Conservation (phyloP, 352 stramenopile species). For the Pythium brachiatum region DNA sequence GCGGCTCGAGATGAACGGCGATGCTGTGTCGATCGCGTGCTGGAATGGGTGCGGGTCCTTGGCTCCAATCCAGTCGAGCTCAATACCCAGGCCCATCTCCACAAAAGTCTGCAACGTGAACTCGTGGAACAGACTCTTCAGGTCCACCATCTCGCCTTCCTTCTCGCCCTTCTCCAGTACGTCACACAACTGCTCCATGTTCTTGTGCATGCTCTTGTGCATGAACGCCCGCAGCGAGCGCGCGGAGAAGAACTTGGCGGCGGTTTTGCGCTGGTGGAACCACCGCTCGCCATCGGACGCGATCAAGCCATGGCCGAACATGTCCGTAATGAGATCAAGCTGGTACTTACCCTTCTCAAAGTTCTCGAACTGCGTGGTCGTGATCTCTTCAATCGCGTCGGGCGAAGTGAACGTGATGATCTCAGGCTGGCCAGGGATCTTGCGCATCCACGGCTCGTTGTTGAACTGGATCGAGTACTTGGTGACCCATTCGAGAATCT, state of each 20-base stretch:
- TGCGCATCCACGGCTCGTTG: constrained; percentile 22
- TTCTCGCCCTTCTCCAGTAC: constrained; percentile 2
- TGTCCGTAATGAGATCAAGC: constrained; percentile 16
- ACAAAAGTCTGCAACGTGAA: constrained; percentile 58
- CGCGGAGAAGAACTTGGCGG: constrained; percentile 32
- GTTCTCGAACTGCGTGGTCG: constrained; percentile 32
- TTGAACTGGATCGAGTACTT: constrained; percentile 5
- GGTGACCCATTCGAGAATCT: constrained; percentile 1
- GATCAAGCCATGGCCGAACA: constrained; percentile 28
- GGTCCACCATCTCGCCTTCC: constrained; percentile 5
- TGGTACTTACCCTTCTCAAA: constrained; percentile 30
- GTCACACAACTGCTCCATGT: not conserved
- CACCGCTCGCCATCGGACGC: constrained; percentile 30
- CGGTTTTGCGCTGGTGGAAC: constrained; percentile 30
- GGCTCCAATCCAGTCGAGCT: constrained; percentile 38
- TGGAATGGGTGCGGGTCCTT: constrained; percentile 45
- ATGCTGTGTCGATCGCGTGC: constrained; percentile 32
- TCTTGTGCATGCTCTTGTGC: constrained; percentile 17
- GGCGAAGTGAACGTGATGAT: constrained; percentile 22
- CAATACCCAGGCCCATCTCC: constrained; percentile 48
- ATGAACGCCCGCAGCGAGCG: constrained; percentile 26
- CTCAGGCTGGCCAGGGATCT: constrained; percentile 9
- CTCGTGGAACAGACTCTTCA: constrained; percentile 37
- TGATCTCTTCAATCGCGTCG: constrained; percentile 30
- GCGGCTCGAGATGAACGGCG: constrained; percentile 34